Evolutionary conservation across 495 filamentous ascomycete species (phyloP).

Genomic region (Penicillium coffeae): DNA sequence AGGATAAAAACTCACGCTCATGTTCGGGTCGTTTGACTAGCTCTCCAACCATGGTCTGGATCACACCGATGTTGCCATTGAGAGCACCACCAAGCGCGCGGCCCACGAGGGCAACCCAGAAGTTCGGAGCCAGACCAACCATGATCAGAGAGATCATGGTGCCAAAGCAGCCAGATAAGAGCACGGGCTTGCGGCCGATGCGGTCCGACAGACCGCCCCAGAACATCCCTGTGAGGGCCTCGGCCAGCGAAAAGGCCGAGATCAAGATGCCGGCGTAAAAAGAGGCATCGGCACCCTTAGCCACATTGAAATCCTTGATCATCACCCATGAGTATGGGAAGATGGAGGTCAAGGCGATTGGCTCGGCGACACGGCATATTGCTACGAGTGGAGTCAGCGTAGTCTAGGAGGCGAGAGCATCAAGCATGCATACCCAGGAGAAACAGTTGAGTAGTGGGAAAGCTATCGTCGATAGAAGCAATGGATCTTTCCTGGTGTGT

Average conservation of each 20-base stretch:
- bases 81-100: conserved; percentile 73
- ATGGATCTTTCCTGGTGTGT: conserved; percentile 44
- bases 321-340: conserved; percentile 86
- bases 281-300: conserved; percentile 64
- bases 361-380: conserved; percentile 79
- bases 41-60: conserved; percentile 91
- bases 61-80: conserved; percentile 85
- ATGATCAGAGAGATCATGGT: conserved; percentile 75
- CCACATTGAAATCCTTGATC: conserved; percentile 69
- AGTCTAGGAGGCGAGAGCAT: conserved; percentile 20
- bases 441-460: conserved; percentile 74
- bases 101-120: conserved; percentile 72
- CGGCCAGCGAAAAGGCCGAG: conserved; percentile 76
- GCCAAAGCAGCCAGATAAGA: conserved; percentile 74
- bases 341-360: conserved; percentile 82
- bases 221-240: conserved; percentile 76
- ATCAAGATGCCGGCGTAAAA: conserved; percentile 84
- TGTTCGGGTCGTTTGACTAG: conserved; percentile 73
- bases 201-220: conserved; percentile 82
- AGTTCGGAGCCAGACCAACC: conserved; percentile 77
- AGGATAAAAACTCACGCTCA: conserved; percentile 59
- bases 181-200: conserved; percentile 78
- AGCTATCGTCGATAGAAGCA: conserved; percentile 41
- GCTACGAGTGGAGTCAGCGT: conserved; percentile 34
- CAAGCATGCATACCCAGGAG: conserved; percentile 58